Base-by-base conservation (phyloP, 2,329 filamentous ascomycete species). In the Elsinoe arachidis region DNA sequence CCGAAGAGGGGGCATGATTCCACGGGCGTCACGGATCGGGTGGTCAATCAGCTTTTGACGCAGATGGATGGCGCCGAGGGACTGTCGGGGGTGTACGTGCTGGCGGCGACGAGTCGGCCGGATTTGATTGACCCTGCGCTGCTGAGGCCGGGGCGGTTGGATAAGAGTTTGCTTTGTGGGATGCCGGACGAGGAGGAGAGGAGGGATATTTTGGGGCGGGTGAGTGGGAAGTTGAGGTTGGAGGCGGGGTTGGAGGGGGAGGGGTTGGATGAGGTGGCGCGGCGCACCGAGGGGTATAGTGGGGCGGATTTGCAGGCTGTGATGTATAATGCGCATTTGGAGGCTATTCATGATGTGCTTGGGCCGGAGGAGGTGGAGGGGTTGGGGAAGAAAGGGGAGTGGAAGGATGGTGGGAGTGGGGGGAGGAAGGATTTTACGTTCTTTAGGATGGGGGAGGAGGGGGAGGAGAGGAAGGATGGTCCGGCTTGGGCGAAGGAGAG, bases 11-110 rank as follows among this genome's bases (percentile, higher is more conserved):
- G 93, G 0, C 93, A 99, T 69, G 95, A 99, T 70, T 93, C 87
- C 1, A 99, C 93, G 0, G 93, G 95, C 62, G 95, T 99, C n/a
- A 99, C 93, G 0, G 95, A 99, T 72, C 84, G 95, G 37, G 95
- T 99, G 0, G 93, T 99, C 64, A 99, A 99, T 70, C 95, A 99
- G 76, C 83, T 99, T 58, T 80, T 99, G 10, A 99, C 95, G 0
- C 92, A 97, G 71, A 99, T 99, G 93, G 93, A 99, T 67, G 93
- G 93, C 67, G 93, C 93, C 0, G 95, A 99, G 72, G 95, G 93
- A 0, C 75, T 99, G 3, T 90, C 86, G 0, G 93, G 93, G 1
- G 95, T 99, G 0, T 99, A 99, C 65, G 93, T 99, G 5, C 81
- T 99, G 2, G 95, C 95, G 19, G 95, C 93, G 1, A 99, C 93